Conservation (phyloP, 1,284 basidiomycete genomes). For the Pascua sp. region DNA sequence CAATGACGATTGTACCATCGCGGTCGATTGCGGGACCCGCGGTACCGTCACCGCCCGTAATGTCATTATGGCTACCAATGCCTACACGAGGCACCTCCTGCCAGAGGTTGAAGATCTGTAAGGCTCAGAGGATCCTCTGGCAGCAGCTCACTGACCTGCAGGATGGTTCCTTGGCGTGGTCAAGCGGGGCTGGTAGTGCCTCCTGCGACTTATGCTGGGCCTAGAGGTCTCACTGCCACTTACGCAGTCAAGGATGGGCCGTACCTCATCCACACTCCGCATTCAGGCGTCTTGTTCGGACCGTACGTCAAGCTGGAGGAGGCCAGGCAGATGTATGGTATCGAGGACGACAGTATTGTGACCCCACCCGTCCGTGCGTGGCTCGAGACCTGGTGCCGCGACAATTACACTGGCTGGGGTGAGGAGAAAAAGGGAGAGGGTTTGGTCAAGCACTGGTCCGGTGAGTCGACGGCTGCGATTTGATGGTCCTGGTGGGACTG, state of each 20-base stretch:
- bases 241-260: constrained; percentile 27
- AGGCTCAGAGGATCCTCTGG: not conserved
- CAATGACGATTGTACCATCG: not conserved
- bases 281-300: constrained; percentile 25
- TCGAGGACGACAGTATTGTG: too few relatives aligned
- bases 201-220: constrained; percentile 21
- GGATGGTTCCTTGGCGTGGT: constrained; percentile 23
- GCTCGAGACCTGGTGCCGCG: constrained; percentile 13
- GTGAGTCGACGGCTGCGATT: too few relatives aligned
- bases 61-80: constrained; percentile 39
- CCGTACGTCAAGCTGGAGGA: constrained; percentile 12
- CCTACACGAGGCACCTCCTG: constrained; percentile 31
- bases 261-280: constrained; percentile 29
- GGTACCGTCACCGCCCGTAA: constrained; percentile 26
- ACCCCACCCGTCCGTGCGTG: too few relatives aligned
- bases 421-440: constrained; percentile 27
- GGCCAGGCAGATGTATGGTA: too few relatives aligned
- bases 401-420: constrained; percentile 25
- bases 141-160: not conserved
- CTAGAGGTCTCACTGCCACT: constrained; percentile 11
- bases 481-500: not conserved
- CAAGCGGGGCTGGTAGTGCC: constrained; percentile 28
- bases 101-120: constrained; percentile 3
- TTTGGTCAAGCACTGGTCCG: constrained; percentile 24
- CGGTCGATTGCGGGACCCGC: constrained; percentile 20